A percentile compares a stretch with the other conserved stretches of the same genome.
These are phyloP conservation scores for Chalaropsis ovoidea DNA, from an alignment of 2,329 filamentous ascomycete genomes.

Conservation along the genomic window DNA sequence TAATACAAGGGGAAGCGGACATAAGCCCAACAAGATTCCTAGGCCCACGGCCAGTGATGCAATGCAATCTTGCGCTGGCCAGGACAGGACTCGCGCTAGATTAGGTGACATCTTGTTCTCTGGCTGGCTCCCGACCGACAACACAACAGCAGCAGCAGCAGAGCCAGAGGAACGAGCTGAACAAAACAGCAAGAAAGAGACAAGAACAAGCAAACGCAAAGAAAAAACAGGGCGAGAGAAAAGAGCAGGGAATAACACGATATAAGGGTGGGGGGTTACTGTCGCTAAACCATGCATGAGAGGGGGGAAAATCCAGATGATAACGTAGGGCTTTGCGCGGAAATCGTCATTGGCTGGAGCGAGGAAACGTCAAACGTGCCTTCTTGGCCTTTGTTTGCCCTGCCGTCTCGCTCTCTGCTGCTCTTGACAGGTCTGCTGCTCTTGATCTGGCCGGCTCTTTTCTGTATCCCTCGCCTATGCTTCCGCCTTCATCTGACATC, in stretches of 20 bases:
- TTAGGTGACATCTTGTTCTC: background rate
- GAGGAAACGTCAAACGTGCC: background rate
- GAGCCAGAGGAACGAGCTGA: background rate
- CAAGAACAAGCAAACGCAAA: background rate
- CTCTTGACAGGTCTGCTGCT: too few relatives aligned
- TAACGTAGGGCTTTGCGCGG: background rate
- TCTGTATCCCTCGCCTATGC: background rate
- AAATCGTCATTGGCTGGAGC: background rate
- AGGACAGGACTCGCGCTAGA: background rate
- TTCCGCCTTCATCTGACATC: background rate
- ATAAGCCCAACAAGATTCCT: background rate
- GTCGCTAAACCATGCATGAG: background rate
- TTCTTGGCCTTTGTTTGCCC: too few relatives aligned
- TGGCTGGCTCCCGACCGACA: background rate
- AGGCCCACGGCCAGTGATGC: background rate
- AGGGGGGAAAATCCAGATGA: background rate
- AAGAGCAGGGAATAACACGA: constrained; percentile 2
- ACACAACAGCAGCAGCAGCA: background rate
- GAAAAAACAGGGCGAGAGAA: constrained; percentile 7
- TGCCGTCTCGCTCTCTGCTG: too few relatives aligned
- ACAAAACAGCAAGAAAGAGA: background rate
- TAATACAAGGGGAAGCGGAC: constrained; percentile 3
- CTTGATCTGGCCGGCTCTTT: too few relatives aligned
- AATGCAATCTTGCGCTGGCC: constrained; percentile 7
- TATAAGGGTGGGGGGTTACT: background rate